Evolutionary conservation across 1,139 yeast species (phyloP).

Genomic region (Chernovozyma aurita): DNA sequence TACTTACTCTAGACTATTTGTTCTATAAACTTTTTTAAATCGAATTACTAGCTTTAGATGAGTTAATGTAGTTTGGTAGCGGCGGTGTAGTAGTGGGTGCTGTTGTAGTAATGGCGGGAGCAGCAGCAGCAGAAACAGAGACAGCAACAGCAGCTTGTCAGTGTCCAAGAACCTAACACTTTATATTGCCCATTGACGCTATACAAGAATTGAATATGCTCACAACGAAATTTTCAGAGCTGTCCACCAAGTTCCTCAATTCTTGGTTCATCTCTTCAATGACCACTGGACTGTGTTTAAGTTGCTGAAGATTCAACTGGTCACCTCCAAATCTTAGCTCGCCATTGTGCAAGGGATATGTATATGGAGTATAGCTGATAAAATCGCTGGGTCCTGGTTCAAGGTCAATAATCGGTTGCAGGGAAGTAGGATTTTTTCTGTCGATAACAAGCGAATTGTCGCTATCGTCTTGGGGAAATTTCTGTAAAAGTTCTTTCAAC

Average conservation of each 20-base stretch:
- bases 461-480: background rate
- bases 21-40: background rate
- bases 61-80: no score
- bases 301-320: background rate
- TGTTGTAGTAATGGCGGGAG: no score
- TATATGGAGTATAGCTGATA: constrained; percentile 21
- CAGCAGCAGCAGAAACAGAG: no score
- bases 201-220: constrained; percentile 11
- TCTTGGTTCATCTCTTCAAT: constrained; percentile 11
- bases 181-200: background rate
- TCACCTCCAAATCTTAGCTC: constrained; percentile 16
- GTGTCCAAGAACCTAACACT: no score
- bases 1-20: background rate
- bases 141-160: no score
- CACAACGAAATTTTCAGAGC: constrained; percentile 16
- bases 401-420: background rate
- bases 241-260: constrained; percentile 14
- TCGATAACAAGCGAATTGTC: constrained; percentile 1
- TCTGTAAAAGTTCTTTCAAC: constrained; percentile 1
- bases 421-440: background rate
- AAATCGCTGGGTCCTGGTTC: constrained; percentile 2
- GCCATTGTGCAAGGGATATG: constrained; percentile 20
- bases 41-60: background rate
- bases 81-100: no score
- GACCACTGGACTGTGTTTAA: background rate